Evolutionary conservation across 192 early-diverging fungal species (phyloP), one percentile per base, ranked within the genome.

Genomic region (Coemansia sp.): DNA sequence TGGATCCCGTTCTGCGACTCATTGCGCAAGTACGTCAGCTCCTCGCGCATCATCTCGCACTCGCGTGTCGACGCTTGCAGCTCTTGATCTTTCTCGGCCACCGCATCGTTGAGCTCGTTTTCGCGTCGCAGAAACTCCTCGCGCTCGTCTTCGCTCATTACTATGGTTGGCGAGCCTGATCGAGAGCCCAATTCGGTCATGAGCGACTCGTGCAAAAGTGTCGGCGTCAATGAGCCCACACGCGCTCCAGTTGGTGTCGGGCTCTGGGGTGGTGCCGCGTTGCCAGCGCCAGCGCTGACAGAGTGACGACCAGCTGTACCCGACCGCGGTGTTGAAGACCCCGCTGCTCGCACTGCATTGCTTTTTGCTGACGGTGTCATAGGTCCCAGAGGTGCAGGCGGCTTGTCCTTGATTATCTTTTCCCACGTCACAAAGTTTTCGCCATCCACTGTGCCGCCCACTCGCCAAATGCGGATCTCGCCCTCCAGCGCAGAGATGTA

Each of bases 81-180:
- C 57, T 93, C 92, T 19, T 87, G 75, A 64, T 98, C 95, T 67
- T 94, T 95, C 54, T 98, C 93, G 6, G 94, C 87, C 50, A 99
- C 77, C 62, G 92, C 88, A 66, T 99, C 95, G 57, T 86, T 89
- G 60, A 98, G 85, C 71, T 99, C 98, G 74, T 95, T 96, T 74
- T 99, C 98, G 28, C 98, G 86, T 48, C 86, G 84, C 74, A 98
- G 69, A 69, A 98, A 98, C 56, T 95, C 96, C 49, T 98, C 95
- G 26, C 93, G 84, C 73, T 98, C 95, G 73, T 97, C 97, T 48
- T 93, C 86, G 54, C 86, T 85, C 50, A 97, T 68, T 34, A 81
- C 80, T 23, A 88, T 84, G 2, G 88, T 88, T 9, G 96, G 94
- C 14, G 96, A 97, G 9, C 65, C 82, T 5, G 78, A 71, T 8